A percentile compares a stretch with the other conserved stretches of the same genome.
These are phyloP conservation scores for Hypoxylon subgilvum DNA, from an alignment of 495 filamentous ascomycete species.

Conservation along the genomic window DNA sequence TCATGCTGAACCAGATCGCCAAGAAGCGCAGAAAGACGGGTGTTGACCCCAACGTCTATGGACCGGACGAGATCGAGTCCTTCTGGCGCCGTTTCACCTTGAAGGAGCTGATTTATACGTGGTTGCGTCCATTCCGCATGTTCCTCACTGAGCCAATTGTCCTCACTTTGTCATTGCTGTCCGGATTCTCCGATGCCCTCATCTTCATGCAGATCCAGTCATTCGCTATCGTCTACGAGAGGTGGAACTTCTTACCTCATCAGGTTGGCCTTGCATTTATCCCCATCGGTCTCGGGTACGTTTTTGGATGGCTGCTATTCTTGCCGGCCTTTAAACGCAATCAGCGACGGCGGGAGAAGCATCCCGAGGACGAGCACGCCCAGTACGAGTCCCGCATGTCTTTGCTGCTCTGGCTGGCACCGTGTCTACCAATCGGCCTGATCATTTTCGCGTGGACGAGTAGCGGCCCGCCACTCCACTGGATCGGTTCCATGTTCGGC, in stretches of 20 bases:
- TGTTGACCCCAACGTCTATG: conserved; percentile 62
- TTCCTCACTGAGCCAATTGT: conserved; percentile 80
- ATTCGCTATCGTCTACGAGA: conserved; percentile 66
- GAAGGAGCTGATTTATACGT: conserved; percentile 64
- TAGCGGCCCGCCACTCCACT: conserved; percentile 66
- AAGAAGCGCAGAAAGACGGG: conserved; percentile 65
- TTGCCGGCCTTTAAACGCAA: conserved; percentile 68
- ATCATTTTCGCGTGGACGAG: conserved; percentile 73
- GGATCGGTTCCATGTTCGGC: conserved; percentile 67
- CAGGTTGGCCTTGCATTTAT: conserved; percentile 67
- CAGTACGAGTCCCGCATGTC: conserved; percentile 64
- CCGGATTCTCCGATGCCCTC: conserved; percentile 78
- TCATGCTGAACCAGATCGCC: conserved; percentile 70
- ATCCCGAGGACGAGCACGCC: conserved; percentile 63
- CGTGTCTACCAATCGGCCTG: conserved; percentile 69
- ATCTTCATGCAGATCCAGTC: conserved; percentile 81
- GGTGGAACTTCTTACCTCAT: conserved; percentile 65
- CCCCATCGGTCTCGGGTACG: conserved; percentile 68
- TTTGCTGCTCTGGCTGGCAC: conserved; percentile 67
- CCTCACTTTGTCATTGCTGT: conserved; percentile 70
- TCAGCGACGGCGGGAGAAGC: conserved; percentile 54
- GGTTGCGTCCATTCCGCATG: conserved; percentile 78
- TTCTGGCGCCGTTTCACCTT: conserved; percentile 58
- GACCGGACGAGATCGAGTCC: conserved; percentile 64
- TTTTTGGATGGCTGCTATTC: conserved; percentile 68